Conservation (phyloP, 192 early-diverging fungal species). For the Obelidium mucronatum region DNA sequence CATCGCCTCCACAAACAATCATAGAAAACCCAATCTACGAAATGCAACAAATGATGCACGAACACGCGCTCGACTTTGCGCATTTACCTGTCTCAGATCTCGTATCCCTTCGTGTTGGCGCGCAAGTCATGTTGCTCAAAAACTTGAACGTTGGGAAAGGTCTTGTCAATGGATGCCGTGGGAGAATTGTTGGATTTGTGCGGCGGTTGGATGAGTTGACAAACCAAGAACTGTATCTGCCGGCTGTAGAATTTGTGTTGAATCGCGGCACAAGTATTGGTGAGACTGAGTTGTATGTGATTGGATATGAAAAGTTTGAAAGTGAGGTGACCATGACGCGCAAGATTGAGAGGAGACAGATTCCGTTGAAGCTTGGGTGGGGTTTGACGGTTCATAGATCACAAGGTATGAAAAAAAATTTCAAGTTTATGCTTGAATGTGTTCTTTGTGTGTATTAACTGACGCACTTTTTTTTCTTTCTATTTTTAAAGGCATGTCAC, state of each 20-base stretch:
- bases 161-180: conserved; percentile 57
- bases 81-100: conserved; percentile 2
- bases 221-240: conserved; percentile 15
- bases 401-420: conserved; percentile 42
- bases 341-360: conserved; percentile 41
- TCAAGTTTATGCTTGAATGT: neutral
- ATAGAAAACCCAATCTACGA: neutral
- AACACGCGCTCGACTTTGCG: conserved; percentile 9
- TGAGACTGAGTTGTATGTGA: conserved; percentile 5
- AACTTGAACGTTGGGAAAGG: conserved; percentile 42
- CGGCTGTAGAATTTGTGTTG: conserved; percentile 47
- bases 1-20: neutral
- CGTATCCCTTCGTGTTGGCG: conserved; percentile 49
- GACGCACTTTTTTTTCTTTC: neutral
- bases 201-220: conserved; percentile 21
- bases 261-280: conserved; percentile 3
- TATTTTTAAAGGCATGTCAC: conserved; percentile 50
- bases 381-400: conserved; percentile 57
- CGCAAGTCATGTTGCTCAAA: conserved; percentile 51
- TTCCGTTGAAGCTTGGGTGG: conserved; percentile 58
- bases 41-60: neutral
- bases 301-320: conserved; percentile 41
- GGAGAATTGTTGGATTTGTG: conserved; percentile 47
- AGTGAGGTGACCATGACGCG: conserved; percentile 2
- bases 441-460: neutral